These are phyloP conservation scores for Mortierella sp. DNA, from an alignment of 371 early-diverging fungal species.

Conservation along the genomic window DNA sequence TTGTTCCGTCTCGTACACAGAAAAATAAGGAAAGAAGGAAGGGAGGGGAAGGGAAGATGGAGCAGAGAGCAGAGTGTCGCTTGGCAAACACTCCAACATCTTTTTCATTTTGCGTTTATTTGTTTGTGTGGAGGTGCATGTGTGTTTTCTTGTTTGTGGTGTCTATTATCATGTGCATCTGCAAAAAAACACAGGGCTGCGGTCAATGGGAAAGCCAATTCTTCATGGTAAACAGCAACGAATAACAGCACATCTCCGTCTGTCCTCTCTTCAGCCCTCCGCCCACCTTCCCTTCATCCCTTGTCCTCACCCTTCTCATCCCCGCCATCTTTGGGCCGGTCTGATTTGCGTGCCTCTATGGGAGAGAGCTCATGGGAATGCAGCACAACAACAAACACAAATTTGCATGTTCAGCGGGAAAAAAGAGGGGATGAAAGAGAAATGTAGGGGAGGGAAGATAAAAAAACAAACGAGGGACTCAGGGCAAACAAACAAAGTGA, in stretches of 20 bases:
- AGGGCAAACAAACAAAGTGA: too few relatives aligned
- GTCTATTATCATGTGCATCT: slow-evolving; percentile 5
- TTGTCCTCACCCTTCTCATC: background rate
- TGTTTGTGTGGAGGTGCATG: background rate
- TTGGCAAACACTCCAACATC: background rate
- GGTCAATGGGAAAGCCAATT: too few relatives aligned
- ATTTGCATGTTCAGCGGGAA: background rate
- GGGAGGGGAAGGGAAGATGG: background rate
- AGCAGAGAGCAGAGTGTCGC: background rate
- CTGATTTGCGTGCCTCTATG: background rate
- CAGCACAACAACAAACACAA: background rate
- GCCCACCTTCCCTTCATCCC: background rate
- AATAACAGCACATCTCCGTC: too few relatives aligned
- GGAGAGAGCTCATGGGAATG: slow-evolving; percentile 12
- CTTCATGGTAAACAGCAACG: too few relatives aligned
- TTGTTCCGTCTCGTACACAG: too few relatives aligned
- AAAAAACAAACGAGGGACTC: background rate
- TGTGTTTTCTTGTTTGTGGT: background rate
- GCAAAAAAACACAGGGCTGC: too few relatives aligned
- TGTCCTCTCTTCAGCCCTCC: background rate
- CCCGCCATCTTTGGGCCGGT: background rate
- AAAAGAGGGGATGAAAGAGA: background rate
- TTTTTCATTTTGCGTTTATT: background rate
- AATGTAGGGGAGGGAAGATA: background rate
- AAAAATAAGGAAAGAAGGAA: background rate